A percentile compares a stretch with the other conserved stretches of the same genome.
These are phyloP conservation scores for Phlyctochytrium arcticum DNA, from an alignment of 192 early-diverging fungal species.

Conservation along the genomic window DNA sequence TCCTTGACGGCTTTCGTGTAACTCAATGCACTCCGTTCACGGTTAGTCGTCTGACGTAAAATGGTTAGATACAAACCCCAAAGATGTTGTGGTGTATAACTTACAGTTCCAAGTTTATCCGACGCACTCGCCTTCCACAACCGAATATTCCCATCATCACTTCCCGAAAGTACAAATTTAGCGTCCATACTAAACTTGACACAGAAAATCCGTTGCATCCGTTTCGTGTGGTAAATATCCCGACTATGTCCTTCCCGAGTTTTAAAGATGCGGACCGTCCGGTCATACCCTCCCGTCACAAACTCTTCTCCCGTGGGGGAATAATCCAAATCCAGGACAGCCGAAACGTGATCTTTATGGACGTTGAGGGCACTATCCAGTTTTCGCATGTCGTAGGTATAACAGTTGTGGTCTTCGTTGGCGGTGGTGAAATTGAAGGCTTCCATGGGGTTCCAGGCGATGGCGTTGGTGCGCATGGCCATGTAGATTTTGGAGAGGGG, in stretches of 20 bases:
- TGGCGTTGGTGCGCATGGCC: slow-evolving; percentile 87
- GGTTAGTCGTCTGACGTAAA: slow-evolving; percentile 37
- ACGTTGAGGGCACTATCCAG: slow-evolving; percentile 82
- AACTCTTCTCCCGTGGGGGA: slow-evolving; percentile 96
- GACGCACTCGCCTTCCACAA: slow-evolving; percentile 95
- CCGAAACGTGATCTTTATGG: slow-evolving; percentile 94
- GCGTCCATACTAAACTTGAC: slow-evolving; percentile 92
- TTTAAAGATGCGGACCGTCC: slow-evolving; percentile 84
- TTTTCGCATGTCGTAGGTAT: slow-evolving; percentile 97
- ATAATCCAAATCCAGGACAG: slow-evolving; percentile 97
- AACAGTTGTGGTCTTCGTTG: slow-evolving; percentile 98
- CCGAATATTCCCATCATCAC: slow-evolving; percentile 96
- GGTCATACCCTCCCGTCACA: slow-evolving; percentile 95
- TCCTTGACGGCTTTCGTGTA: slow-evolving; percentile 90
- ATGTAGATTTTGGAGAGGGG: slow-evolving; percentile 83
- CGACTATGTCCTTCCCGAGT: slow-evolving; percentile 73
- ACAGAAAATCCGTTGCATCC: slow-evolving; percentile 94
- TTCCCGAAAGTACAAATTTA: slow-evolving; percentile 91
- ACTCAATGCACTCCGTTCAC: slow-evolving; percentile 73
- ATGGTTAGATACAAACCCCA: slow-evolving; percentile 3
- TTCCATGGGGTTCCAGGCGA: slow-evolving; percentile 99
- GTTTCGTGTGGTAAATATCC: slow-evolving; percentile 96
- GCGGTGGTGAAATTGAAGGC: slow-evolving; percentile 92
- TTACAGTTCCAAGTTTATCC: slow-evolving; percentile 72
- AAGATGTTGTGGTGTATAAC: background rate